Evolutionary conservation across 2,329 filamentous ascomycete species (phyloP).

Genomic region (Fusarium sublunatum): DNA sequence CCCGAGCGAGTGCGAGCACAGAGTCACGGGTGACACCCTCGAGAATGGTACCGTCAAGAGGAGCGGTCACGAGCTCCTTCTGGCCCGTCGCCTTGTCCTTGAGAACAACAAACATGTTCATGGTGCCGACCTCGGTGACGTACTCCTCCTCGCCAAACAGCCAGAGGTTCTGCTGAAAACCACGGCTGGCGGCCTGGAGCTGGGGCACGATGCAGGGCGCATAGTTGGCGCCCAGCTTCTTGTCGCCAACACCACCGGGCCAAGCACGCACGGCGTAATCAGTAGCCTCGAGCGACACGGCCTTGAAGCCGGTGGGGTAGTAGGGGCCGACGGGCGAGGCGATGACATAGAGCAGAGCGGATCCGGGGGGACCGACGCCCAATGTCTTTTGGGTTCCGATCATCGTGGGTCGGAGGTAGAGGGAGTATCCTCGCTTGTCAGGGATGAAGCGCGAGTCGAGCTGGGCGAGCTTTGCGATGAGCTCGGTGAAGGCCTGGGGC

Average conservation of each 20-base stretch:
- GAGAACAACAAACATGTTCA: conserved; percentile 95
- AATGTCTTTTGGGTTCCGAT: conserved; percentile 97
- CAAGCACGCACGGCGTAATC: conserved; percentile 97
- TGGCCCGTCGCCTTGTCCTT: conserved; percentile 87
- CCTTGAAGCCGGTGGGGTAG: conserved; percentile 98
- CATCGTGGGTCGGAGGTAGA: conserved; percentile 96
- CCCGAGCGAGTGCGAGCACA: conserved; percentile 84
- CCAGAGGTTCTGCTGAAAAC: conserved; percentile 99
- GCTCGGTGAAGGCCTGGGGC: conserved; percentile 76
- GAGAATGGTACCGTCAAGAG: conserved; percentile 94
- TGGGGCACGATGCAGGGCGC: conserved; percentile 99
- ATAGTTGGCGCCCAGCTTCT: conserved; percentile 99
- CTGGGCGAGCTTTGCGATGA: conserved; percentile 83
- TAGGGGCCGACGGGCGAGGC: conserved; percentile 97
- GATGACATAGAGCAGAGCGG: conserved; percentile 92
- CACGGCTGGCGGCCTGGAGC: conserved; percentile 87
- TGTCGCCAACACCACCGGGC: conserved; percentile 97
- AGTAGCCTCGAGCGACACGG: conserved; percentile 92
- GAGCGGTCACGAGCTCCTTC: conserved; percentile 94
- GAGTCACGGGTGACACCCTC: conserved; percentile 95
- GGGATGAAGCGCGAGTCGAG: conserved; percentile 93
- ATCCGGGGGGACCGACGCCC: conserved; percentile 90
- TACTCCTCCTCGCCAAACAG: conserved; percentile 95
- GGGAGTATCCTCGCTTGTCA: conserved; percentile 84
- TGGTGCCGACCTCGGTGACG: conserved; percentile 96